These are phyloP conservation scores for Taphrina populina DNA, from an alignment of 1,139 yeast species.

Conservation along the genomic window DNA sequence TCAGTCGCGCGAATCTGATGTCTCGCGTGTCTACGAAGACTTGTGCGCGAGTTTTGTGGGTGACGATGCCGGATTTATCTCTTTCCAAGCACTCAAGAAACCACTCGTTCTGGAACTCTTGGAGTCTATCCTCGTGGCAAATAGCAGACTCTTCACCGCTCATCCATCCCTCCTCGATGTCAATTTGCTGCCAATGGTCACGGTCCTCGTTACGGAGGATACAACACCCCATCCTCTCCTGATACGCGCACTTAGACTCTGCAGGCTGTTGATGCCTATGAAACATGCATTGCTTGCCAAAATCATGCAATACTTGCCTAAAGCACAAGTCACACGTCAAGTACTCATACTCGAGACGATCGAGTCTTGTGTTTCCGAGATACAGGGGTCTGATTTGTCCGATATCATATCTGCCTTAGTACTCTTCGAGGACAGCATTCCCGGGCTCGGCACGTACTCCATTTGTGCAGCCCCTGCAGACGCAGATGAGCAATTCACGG, in stretches of 20 bases:
- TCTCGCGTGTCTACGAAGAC: constrained; percentile 24
- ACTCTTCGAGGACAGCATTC: constrained; percentile 17
- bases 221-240: background rate
- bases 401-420: background rate
- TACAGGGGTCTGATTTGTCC: background rate
- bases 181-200: constrained; percentile 6
- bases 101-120: constrained; percentile 15
- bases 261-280: constrained; percentile 2
- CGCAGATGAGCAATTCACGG: constrained; percentile 11
- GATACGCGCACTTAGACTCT: constrained; percentile 1
- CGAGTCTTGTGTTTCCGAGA: background rate
- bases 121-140: constrained; percentile 7
- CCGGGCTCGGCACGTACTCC: constrained; percentile 23
- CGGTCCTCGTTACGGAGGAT: background rate
- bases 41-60: constrained; percentile 8
- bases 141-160: background rate
- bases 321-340: background rate
- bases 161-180: constrained; percentile 16
- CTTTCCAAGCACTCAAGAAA: background rate
- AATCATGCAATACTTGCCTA: constrained; percentile 4
- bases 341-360: constrained; percentile 3
- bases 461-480: background rate
- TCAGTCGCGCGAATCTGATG: constrained; percentile 15
- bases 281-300: background rate
- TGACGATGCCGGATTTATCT: constrained; percentile 2